Evolutionary conservation across 2,329 filamentous ascomycete genomes (phyloP).

Genomic region (Aspergillus ochraceus): DNA sequence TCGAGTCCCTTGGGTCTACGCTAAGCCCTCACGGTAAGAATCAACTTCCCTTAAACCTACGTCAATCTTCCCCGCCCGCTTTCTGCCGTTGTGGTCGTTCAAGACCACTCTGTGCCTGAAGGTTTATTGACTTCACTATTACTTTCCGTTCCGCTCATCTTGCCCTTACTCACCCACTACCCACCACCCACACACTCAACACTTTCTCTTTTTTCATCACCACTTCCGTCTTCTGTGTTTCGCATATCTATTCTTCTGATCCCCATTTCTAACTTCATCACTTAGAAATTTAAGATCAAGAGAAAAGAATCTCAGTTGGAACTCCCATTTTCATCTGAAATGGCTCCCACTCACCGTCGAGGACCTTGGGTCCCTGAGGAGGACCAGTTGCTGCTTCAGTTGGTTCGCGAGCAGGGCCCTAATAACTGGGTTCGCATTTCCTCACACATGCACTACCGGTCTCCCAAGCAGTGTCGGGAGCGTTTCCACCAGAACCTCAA

Average conservation of each 20-base stretch:
- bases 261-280: not conserved
- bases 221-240: not conserved
- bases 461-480: slow-evolving; percentile 93
- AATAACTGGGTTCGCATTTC: slow-evolving; percentile 92
- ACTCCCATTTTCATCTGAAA: slow-evolving; percentile 16
- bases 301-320: not conserved
- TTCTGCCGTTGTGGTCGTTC: not conserved
- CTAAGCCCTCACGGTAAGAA: slow-evolving; percentile 10
- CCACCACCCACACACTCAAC: not conserved
- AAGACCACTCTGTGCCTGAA: not conserved
- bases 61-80: slow-evolving; percentile 1
- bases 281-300: not conserved
- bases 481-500: slow-evolving; percentile 93
- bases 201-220: not conserved
- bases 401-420: slow-evolving; percentile 70
- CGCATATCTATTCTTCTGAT: not conserved
- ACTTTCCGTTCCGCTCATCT: not conserved
- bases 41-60: not conserved
- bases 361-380: slow-evolving; percentile 83
- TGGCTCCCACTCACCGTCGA: slow-evolving; percentile 61
- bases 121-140: not conserved
- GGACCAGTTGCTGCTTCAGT: slow-evolving; percentile 67
- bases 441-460: slow-evolving; percentile 70
- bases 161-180: not conserved
- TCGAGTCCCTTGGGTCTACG: slow-evolving; percentile 1